These are phyloP conservation scores for Xylaria curta DNA, from an alignment of 495 filamentous ascomycete genomes.

Conservation along the genomic window DNA sequence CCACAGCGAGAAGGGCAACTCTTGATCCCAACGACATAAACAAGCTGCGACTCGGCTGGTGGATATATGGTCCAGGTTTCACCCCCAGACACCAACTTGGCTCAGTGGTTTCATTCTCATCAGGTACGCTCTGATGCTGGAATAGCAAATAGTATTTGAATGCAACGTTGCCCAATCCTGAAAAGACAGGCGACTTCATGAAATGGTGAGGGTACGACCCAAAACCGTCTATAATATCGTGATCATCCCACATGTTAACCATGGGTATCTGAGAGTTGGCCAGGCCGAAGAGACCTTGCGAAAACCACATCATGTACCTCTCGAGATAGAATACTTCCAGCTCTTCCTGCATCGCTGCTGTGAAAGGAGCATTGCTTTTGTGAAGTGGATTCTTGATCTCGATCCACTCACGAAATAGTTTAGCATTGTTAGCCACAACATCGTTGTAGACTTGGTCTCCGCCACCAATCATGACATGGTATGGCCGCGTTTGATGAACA, in stretches of 20 bases:
- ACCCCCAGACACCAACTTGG: constrained; percentile 89
- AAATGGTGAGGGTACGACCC: constrained; percentile 92
- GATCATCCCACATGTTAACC: constrained; percentile 98
- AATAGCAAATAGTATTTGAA: constrained; percentile 99
- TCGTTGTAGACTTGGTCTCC: constrained; percentile 99
- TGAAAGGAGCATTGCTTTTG: constrained; percentile 78
- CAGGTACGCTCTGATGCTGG: constrained; percentile 87
- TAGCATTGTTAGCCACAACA: constrained; percentile 72
- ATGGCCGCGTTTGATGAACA: constrained; percentile 87
- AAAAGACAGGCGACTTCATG: constrained; percentile 90
- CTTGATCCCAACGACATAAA: constrained; percentile 83
- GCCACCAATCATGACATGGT: constrained; percentile 98
- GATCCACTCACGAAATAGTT: constrained; percentile 80
- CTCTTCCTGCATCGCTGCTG: constrained; percentile 78
- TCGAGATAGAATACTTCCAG: constrained; percentile 86
- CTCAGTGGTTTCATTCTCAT: constrained; percentile 80
- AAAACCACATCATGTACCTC: constrained; percentile 90
- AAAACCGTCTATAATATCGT: constrained; percentile 97
- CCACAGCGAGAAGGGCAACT: constrained; percentile 83
- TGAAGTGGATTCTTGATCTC: constrained; percentile 78
- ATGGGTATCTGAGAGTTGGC: constrained; percentile 95
- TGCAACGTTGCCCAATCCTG: constrained; percentile 84
- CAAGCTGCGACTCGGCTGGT: constrained; percentile 79
- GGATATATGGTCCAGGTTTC: constrained; percentile 87
- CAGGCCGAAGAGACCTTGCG: constrained; percentile 89